Conservation (phyloP, 495 filamentous ascomycete genomes). For the Talaromyces borbonicus region DNA sequence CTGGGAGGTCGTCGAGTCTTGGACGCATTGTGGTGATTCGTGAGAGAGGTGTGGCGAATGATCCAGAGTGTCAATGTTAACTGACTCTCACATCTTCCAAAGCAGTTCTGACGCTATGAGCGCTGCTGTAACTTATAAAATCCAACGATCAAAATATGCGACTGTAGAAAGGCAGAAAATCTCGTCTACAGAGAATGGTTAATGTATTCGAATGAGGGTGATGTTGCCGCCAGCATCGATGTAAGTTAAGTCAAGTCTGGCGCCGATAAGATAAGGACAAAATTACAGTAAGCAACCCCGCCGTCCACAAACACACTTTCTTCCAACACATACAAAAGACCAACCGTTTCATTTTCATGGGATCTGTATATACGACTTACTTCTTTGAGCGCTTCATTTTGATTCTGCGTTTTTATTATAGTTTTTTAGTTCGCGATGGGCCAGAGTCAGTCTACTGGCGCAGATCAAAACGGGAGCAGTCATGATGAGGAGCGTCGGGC, state of each 20-base stretch:
- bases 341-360: neutral
- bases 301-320: constrained; percentile 1
- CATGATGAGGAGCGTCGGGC: constrained; percentile 42
- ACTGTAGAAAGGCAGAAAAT: too few relatives aligned
- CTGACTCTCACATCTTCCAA: too few relatives aligned
- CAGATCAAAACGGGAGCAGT: constrained; percentile 21
- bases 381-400: too few relatives aligned
- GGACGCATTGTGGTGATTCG: neutral
- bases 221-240: neutral
- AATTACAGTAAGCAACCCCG: too few relatives aligned
- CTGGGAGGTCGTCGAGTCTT: constrained; percentile 45
- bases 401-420: neutral
- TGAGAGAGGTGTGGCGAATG: neutral
- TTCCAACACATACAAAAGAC: neutral
- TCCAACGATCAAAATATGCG: too few relatives aligned
- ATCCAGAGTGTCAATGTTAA: too few relatives aligned
- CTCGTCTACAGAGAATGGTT: too few relatives aligned
- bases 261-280: constrained; percentile 14
- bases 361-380: neutral
- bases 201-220: too few relatives aligned
- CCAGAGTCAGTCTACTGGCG: constrained; percentile 60
- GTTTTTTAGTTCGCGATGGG: constrained; percentile 49
- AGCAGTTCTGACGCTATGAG: too few relatives aligned
- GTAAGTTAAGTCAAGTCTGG: too few relatives aligned
- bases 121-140: too few relatives aligned